Conservation (phyloP, 192 early-diverging fungal species). For the Coemansia asiatica region DNA sequence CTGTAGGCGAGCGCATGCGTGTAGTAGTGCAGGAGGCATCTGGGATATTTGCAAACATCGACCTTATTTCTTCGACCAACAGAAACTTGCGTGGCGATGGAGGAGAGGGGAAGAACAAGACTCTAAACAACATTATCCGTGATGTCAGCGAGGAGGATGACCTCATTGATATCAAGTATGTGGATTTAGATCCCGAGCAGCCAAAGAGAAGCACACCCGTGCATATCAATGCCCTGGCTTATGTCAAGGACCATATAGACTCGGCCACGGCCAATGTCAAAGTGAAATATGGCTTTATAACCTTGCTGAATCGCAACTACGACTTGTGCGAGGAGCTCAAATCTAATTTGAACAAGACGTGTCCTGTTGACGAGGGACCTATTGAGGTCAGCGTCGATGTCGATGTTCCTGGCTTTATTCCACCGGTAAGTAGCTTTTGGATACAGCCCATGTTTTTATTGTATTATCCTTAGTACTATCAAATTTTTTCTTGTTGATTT, state of each 20-base stretch:
- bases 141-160: slow-evolving; percentile 52
- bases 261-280: slow-evolving; percentile 47
- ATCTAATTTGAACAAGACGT: slow-evolving; percentile 51
- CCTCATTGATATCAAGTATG: slow-evolving; percentile 45
- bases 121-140: slow-evolving; percentile 50
- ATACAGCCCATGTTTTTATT: too few species aligned
- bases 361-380: slow-evolving; percentile 47
- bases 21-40: slow-evolving; percentile 43
- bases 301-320: slow-evolving; percentile 46
- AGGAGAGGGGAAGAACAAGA: slow-evolving; percentile 43
- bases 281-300: slow-evolving; percentile 50
- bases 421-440: slow-evolving; percentile 44
- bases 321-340: slow-evolving; percentile 51
- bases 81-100: slow-evolving; percentile 10
- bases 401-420: slow-evolving; percentile 50
- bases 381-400: slow-evolving; percentile 49
- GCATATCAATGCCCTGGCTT: slow-evolving; percentile 44
- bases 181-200: slow-evolving; percentile 45
- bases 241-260: slow-evolving; percentile 46
- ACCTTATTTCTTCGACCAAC: slow-evolving; percentile 5
- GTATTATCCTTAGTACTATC: too few species aligned
- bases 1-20: slow-evolving; percentile 24
- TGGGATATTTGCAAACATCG: slow-evolving; percentile 31
- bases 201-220: slow-evolving; percentile 46
- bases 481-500: neutral